phyloP scores from a whole-genome alignment of 805 yeast genomes.

The Candida caryicola region DNA sequence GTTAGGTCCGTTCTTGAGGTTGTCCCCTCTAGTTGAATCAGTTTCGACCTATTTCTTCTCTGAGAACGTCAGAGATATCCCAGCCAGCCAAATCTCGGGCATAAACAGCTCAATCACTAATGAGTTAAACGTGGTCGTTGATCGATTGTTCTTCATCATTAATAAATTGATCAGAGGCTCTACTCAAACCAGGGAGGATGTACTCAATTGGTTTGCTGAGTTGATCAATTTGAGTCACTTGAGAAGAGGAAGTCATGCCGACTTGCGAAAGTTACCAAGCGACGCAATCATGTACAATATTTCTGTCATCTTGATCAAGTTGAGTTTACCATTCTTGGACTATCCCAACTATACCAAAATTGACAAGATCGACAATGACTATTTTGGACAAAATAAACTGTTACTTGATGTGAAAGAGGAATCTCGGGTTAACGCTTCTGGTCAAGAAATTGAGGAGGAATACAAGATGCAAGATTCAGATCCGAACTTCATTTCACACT shows the following conservation, averaged over 20 bases:
- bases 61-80: constrained; percentile 17
- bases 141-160: constrained; percentile 64
- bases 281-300: constrained; percentile 84
- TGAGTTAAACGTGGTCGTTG: constrained; percentile 58
- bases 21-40: constrained; percentile 69
- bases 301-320: constrained; percentile 59
- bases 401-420: constrained; percentile 73
- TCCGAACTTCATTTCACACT: constrained; percentile 83
- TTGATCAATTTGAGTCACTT: constrained; percentile 81
- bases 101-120: constrained; percentile 60
- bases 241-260: constrained; percentile 82
- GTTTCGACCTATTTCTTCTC: constrained; percentile 47
- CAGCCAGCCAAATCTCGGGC: constrained; percentile 41
- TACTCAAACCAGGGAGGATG: constrained; percentile 54
- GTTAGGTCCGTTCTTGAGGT: constrained; percentile 71
- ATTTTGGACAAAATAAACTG: constrained; percentile 48
- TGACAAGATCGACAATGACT: constrained; percentile 73
- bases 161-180: constrained; percentile 78
- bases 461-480: constrained; percentile 42
- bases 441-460: constrained; percentile 62
- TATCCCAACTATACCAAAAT: constrained; percentile 57
- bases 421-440: constrained; percentile 76
- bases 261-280: constrained; percentile 60
- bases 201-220: constrained; percentile 67
- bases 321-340: constrained; percentile 83